Evolutionary conservation across 768 basidiomycete species (phyloP).

Genomic region (Suillus subaureus): DNA sequence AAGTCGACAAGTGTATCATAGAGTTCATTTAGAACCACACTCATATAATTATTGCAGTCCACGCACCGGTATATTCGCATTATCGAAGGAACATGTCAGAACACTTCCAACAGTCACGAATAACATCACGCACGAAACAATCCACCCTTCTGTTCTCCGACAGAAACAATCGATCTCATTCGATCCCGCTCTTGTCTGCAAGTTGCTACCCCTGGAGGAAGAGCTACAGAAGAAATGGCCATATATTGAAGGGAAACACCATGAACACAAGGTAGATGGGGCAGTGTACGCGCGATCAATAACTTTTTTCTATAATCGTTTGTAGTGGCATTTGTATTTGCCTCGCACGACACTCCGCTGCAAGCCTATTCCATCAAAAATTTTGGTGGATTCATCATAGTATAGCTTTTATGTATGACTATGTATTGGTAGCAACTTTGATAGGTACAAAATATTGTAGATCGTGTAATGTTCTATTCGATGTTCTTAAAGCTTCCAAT

Average conservation of each 20-base stretch:
- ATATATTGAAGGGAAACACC: conserved; percentile 31
- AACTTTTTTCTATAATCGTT: neutral
- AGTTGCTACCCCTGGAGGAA: conserved; percentile 54
- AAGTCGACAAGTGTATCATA: conserved; percentile 23
- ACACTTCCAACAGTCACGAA: conserved; percentile 47
- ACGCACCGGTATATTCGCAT: conserved; percentile 52
- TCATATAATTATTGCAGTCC: conserved; percentile 39
- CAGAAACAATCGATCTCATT: conserved; percentile 39
- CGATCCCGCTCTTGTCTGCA: conserved; percentile 46
- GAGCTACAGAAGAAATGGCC: conserved; percentile 52
- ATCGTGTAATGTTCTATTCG: neutral
- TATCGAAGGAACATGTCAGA: conserved; percentile 49
- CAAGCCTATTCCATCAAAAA: neutral
- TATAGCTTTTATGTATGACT: neutral
- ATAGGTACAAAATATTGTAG: neutral
- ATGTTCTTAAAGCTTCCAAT: too few relatives aligned
- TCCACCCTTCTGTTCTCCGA: conserved; percentile 60
- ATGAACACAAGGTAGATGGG: conserved; percentile 13
- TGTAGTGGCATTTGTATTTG: neutral
- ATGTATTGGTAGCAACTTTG: neutral
- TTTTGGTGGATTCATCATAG: neutral
- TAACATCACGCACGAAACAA: conserved; percentile 55
- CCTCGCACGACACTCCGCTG: neutral
- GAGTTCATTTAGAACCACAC: conserved; percentile 4
- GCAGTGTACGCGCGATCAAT: conserved; percentile 12